Percentiles rank a stretch among this genome's conserved stretches.
These are phyloP conservation scores for Pichia rugopelliculosa DNA, from an alignment of 805 yeast genomes.

Conservation along the genomic window DNA sequence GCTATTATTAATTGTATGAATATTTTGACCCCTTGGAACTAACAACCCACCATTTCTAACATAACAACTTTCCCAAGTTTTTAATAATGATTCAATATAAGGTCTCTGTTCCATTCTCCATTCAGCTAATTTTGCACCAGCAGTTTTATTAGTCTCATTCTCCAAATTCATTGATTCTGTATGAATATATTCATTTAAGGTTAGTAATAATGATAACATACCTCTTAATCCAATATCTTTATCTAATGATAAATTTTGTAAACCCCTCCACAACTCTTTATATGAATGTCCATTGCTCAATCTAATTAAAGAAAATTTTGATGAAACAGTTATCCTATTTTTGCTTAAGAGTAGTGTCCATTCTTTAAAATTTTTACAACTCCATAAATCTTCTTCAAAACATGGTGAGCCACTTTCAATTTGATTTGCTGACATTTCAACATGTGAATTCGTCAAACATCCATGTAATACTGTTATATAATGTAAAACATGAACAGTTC, in stretches of 20 bases:
- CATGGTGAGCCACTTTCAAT: constrained; percentile 63
- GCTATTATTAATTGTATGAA: constrained; percentile 41
- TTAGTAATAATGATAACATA: constrained; percentile 48
- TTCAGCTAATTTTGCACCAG: constrained; percentile 42
- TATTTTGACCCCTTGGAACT: constrained; percentile 43
- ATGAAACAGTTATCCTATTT: constrained; percentile 37
- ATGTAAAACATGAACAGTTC: constrained; percentile 46
- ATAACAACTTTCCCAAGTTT: constrained; percentile 62
- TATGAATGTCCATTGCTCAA: constrained; percentile 47
- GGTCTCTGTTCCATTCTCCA: constrained; percentile 66
- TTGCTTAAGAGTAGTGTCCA: constrained; percentile 41
- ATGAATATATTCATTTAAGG: constrained; percentile 61
- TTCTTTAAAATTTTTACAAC: constrained; percentile 37
- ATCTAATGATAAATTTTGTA: constrained; percentile 35
- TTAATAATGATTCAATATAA: constrained; percentile 46
- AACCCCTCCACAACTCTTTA: constrained; percentile 46
- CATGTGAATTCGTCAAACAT: constrained; percentile 35
- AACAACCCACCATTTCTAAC: constrained; percentile 57
- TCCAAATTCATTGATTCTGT: constrained; percentile 37
- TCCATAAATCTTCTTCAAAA: constrained; percentile 52
- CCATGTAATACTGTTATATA: constrained; percentile 43
- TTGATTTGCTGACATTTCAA: constrained; percentile 35
- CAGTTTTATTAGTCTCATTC: constrained; percentile 21
- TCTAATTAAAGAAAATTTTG: constrained; percentile 48
- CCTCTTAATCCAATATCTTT: constrained; percentile 41